Evolutionary conservation across 164 flowering plant species (phyloP).

Genomic region (Chloranthus sessilifolius): DNA sequence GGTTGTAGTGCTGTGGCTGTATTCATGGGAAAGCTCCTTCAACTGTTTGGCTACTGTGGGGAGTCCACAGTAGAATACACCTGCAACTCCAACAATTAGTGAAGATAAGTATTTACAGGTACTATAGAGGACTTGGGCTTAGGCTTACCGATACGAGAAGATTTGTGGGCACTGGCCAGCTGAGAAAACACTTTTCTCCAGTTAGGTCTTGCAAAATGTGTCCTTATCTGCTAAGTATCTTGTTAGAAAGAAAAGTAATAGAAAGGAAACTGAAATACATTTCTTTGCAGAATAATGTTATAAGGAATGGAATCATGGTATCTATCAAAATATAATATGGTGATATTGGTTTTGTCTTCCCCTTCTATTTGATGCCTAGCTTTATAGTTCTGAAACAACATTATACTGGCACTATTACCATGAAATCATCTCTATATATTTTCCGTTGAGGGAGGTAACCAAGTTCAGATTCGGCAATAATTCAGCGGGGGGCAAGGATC

Average conservation of each 20-base stretch:
- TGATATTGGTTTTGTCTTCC: too few relatives aligned
- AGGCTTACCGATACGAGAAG: constrained; percentile 58
- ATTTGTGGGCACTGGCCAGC: constrained; percentile 39
- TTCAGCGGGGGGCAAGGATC: too few relatives aligned
- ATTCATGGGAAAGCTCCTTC: constrained; percentile 58
- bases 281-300: background rate
- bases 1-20: constrained; percentile 57
- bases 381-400: too few relatives aligned
- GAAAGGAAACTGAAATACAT: background rate
- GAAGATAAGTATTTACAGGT: background rate
- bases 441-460: too few relatives aligned
- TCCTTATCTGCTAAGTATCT: constrained; percentile 54
- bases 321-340: background rate
- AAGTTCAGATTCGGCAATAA: too few relatives aligned
- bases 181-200: constrained; percentile 84
- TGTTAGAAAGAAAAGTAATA: constrained; percentile 12
- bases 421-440: too few relatives aligned
- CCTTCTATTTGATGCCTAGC: too few relatives aligned
- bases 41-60: constrained; percentile 51
- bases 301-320: too few relatives aligned
- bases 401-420: too few relatives aligned
- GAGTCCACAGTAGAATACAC: constrained; percentile 95
- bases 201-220: constrained; percentile 95
- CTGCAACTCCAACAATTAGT: constrained; percentile 33
- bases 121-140: background rate